Percentiles rank a stretch among this genome's conserved stretches.
Evolutionary conservation across 768 basidiomycete species (phyloP).

Genomic region (Mycena vulgaris): DNA sequence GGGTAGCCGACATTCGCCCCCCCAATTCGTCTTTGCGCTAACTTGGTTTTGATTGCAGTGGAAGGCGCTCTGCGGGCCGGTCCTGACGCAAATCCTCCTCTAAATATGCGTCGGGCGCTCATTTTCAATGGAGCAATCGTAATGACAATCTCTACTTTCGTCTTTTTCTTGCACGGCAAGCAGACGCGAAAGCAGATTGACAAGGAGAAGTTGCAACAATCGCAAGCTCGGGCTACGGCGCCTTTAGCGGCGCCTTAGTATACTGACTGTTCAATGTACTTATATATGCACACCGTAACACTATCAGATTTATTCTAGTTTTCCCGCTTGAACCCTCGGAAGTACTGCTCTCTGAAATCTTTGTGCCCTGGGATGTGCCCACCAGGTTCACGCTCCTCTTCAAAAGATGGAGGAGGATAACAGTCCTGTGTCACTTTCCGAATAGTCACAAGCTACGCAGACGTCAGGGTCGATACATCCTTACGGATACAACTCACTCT

Average conservation of each 20-base stretch:
- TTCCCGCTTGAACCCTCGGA: constrained; percentile 80
- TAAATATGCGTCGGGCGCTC: constrained; percentile 78
- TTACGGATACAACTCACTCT: too few relatives aligned
- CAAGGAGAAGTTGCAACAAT: constrained; percentile 59
- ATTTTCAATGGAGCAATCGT: constrained; percentile 76
- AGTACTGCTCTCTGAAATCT: constrained; percentile 92
- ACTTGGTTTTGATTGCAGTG: constrained; percentile 53
- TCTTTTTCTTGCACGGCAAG: constrained; percentile 71
- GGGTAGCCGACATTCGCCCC: constrained; percentile 42
- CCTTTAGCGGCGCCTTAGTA: not conserved
- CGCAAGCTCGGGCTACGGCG: constrained; percentile 28
- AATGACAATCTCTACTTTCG: constrained; percentile 51
- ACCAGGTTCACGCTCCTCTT: constrained; percentile 42
- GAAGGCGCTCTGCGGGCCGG: constrained; percentile 79
- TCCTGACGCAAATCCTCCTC: constrained; percentile 73
- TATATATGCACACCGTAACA: not conserved
- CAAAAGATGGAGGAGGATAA: constrained; percentile 72
- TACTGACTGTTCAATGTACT: not conserved
- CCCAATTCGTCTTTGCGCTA: constrained; percentile 5
- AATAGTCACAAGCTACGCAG: constrained; percentile 87
- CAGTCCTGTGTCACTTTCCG: constrained; percentile 69
- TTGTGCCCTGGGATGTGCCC: constrained; percentile 85
- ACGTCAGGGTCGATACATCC: too few relatives aligned
- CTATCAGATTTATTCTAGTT: not conserved
- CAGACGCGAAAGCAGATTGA: constrained; percentile 78